These are phyloP conservation scores for Hymenoscyphus linearis DNA, from an alignment of 2,329 filamentous ascomycete species.

Conservation along the genomic window DNA sequence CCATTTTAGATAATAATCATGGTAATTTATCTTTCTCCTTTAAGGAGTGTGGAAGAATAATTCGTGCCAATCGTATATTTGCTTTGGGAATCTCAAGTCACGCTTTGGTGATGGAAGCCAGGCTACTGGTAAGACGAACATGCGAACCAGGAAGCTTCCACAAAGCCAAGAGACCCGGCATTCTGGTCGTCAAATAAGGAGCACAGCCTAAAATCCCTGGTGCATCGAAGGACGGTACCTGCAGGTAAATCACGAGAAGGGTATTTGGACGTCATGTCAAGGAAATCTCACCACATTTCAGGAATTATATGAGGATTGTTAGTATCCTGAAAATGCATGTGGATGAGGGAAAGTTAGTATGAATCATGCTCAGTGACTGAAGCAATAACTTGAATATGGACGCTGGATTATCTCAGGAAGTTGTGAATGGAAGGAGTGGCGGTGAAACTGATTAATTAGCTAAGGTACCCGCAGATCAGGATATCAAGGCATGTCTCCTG, in stretches of 20 bases:
- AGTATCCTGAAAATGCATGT: background rate
- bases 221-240: background rate
- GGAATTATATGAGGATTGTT: background rate
- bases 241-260: background rate
- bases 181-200: background rate
- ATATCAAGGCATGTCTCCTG: background rate
- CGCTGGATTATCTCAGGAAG: background rate
- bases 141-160: background rate
- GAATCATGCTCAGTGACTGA: background rate
- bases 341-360: background rate
- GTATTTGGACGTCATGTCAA: background rate
- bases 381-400: background rate
- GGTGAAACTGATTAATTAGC: background rate
- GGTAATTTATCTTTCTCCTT: background rate
- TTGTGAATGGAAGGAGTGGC: background rate
- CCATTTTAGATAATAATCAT: background rate
- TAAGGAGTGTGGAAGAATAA: background rate
- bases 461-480: background rate
- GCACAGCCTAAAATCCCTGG: background rate
- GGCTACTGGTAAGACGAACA: background rate
- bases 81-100: background rate
- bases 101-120: background rate
- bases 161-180: background rate
- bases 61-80: background rate
- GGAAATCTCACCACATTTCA: background rate